phyloP scores from a whole-genome alignment of 2,329 filamentous ascomycete genomes.

The Pseudogymnoascus sp. region DNA sequence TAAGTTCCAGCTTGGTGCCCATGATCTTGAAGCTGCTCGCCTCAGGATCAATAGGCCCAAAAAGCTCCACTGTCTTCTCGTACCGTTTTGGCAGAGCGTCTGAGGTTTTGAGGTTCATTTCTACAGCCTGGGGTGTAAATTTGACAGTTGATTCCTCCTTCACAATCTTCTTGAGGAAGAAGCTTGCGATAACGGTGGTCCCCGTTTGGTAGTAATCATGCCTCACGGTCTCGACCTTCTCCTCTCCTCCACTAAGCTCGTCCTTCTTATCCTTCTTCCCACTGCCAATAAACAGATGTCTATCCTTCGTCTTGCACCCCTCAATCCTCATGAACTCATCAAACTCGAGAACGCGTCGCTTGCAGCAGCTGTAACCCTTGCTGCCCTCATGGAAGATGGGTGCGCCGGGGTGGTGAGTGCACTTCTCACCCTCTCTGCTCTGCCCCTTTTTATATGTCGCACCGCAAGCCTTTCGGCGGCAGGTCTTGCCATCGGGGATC shows the following conservation, averaged over 20 bases:
- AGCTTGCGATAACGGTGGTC: constrained; percentile 74
- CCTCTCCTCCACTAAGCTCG: constrained; percentile 46
- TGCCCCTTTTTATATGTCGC: constrained; percentile 53
- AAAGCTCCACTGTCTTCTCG: constrained; percentile 64
- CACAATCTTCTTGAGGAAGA: constrained; percentile 96
- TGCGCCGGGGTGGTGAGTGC: constrained; percentile 79
- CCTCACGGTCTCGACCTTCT: constrained; percentile 68
- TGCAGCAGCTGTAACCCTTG: constrained; percentile 97
- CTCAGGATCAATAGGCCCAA: constrained; percentile 62
- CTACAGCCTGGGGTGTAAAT: constrained; percentile 56
- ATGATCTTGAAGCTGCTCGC: constrained; percentile 57
- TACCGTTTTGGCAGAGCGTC: constrained; percentile 73
- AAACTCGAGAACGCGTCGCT: constrained; percentile 89
- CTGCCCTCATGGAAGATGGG: constrained; percentile 97
- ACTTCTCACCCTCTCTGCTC: constrained; percentile 62
- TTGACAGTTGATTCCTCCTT: constrained; percentile 67
- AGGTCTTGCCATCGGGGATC: constrained; percentile 66
- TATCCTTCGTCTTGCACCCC: constrained; percentile 74
- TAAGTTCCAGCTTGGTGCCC: constrained; percentile 64
- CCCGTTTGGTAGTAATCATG: constrained; percentile 95
- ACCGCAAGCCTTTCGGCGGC: constrained; percentile 70
- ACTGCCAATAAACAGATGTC: constrained; percentile 78
- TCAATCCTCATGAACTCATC: constrained; percentile 96
- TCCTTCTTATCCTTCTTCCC: constrained; percentile 46
- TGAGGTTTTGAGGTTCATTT: constrained; percentile 75